A percentile compares a stretch with the other conserved stretches of the same genome.
Evolutionary conservation across 2,329 filamentous ascomycete genomes (phyloP).

Genomic region (Magnaporthales sp.): DNA sequence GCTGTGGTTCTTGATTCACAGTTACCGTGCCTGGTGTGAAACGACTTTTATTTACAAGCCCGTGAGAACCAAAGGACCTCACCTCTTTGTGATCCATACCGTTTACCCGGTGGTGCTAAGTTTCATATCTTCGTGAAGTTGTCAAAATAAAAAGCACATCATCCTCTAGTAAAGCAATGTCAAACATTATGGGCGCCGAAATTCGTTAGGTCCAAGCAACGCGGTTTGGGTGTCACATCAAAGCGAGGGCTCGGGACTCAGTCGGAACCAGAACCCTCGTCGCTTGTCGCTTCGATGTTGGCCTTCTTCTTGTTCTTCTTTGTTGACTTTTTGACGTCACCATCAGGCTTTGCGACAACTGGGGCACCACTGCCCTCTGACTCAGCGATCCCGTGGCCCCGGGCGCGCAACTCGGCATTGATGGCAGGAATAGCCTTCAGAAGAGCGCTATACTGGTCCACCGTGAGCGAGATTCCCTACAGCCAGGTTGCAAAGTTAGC

Average conservation of each 20-base stretch:
- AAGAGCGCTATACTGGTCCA: constrained; percentile 54
- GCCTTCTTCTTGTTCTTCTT: constrained; percentile 39
- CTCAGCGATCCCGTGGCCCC: constrained; percentile 34
- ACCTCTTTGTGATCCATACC: not conserved
- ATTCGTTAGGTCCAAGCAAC: not conserved
- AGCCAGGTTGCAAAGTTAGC: not conserved
- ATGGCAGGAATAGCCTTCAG: constrained; percentile 48
- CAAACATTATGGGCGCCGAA: not conserved
- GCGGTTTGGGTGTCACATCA: not conserved
- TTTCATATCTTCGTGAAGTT: not conserved
- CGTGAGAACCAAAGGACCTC: not conserved
- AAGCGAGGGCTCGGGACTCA: not conserved
- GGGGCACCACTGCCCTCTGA: constrained; percentile 22
- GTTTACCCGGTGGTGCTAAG: not conserved
- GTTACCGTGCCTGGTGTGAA: not conserved
- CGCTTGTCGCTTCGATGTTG: constrained; percentile 57
- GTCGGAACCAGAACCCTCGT: constrained; percentile 40
- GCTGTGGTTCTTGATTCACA: too few relatives aligned
- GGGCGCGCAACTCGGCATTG: constrained; percentile 43
- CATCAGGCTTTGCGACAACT: constrained; percentile 8
- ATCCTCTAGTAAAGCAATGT: not conserved
- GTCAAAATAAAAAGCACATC: not conserved
- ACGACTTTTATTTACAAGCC: not conserved
- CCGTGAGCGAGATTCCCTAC: constrained; percentile 58
- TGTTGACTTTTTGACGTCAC: constrained; percentile 13